Evolutionary conservation across 2,329 filamentous ascomycete species (phyloP).

Genomic region (Albophoma yamanashiensis): DNA sequence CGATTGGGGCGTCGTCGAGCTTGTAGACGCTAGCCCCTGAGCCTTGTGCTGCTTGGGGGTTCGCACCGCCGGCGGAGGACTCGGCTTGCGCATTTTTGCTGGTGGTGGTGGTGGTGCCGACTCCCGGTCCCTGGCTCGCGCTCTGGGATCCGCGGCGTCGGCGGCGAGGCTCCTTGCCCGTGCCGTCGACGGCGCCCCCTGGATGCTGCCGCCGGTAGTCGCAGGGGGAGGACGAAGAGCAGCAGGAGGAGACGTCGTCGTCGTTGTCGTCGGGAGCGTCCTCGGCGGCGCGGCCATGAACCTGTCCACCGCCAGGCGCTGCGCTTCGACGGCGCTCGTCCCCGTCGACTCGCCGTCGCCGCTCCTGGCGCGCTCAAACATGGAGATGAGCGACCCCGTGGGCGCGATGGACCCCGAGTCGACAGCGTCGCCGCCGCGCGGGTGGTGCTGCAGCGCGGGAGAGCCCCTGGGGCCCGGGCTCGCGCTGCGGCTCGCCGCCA

Average conservation of each 20-base stretch:
- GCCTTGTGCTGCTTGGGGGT: conserved; percentile 9
- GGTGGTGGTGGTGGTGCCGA: neutral
- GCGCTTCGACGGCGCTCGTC: neutral
- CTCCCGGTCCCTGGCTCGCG: conserved; percentile 13
- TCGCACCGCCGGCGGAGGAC: neutral
- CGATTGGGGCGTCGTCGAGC: neutral
- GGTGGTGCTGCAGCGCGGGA: conserved; percentile 4
- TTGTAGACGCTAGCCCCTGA: conserved; percentile 3
- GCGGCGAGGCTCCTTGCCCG: neutral
- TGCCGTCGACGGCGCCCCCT: conserved; percentile 1
- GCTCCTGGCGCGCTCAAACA: conserved; percentile 49
- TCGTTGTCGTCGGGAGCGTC: neutral
- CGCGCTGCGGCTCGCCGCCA: conserved; percentile 42
- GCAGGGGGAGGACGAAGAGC: neutral
- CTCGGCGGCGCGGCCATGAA: conserved; percentile 2
- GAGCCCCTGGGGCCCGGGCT: conserved; percentile 21
- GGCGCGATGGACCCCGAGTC: conserved; percentile 49
- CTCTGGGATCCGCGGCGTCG: conserved; percentile 14
- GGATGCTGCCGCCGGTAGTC: neutral
- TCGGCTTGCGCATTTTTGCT: neutral
- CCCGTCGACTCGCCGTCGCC: conserved; percentile 9
- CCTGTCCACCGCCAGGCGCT: neutral
- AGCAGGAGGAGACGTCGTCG: too few relatives aligned
- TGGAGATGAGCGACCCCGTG: conserved; percentile 53
- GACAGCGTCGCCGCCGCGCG: conserved; percentile 16